Conservation (phyloP, 176 grass and related monocot species). For the Avena sativa region DNA sequence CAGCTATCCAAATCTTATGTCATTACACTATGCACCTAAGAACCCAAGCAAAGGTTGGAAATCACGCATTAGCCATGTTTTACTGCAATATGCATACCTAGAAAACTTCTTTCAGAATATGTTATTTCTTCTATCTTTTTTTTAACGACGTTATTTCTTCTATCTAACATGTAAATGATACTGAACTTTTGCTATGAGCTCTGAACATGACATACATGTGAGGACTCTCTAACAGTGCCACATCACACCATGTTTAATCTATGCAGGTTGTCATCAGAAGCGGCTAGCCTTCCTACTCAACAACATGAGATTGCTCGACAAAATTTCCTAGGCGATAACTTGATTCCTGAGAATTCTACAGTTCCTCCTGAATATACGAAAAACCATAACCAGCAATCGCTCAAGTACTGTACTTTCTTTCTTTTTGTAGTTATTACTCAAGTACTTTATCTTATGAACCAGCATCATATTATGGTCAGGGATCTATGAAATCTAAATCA, state of each 20-base stretch:
- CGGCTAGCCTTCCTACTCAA: constrained; percentile 50
- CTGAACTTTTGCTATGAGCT: background rate
- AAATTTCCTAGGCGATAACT: constrained; percentile 48
- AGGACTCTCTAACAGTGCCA: background rate
- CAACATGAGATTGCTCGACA: constrained; percentile 56
- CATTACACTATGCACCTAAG: background rate
- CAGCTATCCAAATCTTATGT: background rate
- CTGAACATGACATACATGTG: background rate
- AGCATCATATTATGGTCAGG: constrained; percentile 12
- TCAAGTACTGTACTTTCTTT: constrained; percentile 54
- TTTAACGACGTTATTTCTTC: background rate
- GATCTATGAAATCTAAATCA: constrained; percentile 22
- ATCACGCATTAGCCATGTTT: background rate
- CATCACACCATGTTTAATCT: background rate
- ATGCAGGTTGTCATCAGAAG: constrained; percentile 73
- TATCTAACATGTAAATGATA: constrained; percentile 8
- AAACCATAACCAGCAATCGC: constrained; percentile 51
- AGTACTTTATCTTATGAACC: constrained; percentile 42
- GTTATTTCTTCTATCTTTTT: background rate
- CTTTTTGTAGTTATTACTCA: constrained; percentile 21
- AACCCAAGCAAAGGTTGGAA: constrained; percentile 9
- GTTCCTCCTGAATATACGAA: constrained; percentile 44
- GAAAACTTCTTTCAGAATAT: background rate
- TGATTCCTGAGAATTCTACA: constrained; percentile 42
- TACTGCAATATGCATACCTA: background rate